Conservation (phyloP, 768 basidiomycete species). For the Hericium erinaceus region DNA sequence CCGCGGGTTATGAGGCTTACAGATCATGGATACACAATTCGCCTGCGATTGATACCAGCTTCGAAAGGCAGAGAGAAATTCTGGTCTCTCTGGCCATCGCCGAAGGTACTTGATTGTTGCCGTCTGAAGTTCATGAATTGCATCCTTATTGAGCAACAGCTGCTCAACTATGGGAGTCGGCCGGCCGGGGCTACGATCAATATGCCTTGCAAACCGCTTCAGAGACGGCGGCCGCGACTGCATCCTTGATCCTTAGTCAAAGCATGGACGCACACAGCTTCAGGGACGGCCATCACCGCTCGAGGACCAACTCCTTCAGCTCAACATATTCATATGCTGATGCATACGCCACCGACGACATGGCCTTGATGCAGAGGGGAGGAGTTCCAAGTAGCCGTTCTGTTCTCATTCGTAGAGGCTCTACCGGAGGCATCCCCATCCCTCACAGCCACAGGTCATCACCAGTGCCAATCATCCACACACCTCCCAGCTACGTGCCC, state of each 20-base stretch:
- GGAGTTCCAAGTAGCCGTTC: too few species aligned
- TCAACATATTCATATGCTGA: not conserved
- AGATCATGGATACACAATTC: slow-evolving; percentile 55
- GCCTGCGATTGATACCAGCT: slow-evolving; percentile 41
- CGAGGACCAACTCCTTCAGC: slow-evolving; percentile 3
- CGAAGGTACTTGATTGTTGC: slow-evolving; percentile 39
- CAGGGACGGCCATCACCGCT: slow-evolving; percentile 2
- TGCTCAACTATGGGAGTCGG: slow-evolving; percentile 44
- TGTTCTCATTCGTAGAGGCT: too few species aligned
- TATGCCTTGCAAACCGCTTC: slow-evolving; percentile 5
- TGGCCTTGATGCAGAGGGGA: not conserved
- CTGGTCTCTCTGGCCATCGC: slow-evolving; percentile 60
- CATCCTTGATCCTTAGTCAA: slow-evolving; percentile 3
- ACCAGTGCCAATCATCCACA: too few species aligned
- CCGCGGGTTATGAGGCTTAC: slow-evolving; percentile 72
- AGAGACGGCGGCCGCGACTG: slow-evolving; percentile 11
- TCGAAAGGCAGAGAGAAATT: slow-evolving; percentile 55
- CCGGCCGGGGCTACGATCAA: slow-evolving; percentile 28
- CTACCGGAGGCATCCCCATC: too few species aligned
- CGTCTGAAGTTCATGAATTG: too few species aligned
- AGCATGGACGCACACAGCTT: slow-evolving; percentile 1
- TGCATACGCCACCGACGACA: not conserved
- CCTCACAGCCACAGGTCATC: too few species aligned
- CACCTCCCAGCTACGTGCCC: too few species aligned
- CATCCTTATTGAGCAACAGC: slow-evolving; percentile 27